phyloP scores from a whole-genome alignment of 495 filamentous ascomycete species.

The Astrothelium subdiscretum region DNA sequence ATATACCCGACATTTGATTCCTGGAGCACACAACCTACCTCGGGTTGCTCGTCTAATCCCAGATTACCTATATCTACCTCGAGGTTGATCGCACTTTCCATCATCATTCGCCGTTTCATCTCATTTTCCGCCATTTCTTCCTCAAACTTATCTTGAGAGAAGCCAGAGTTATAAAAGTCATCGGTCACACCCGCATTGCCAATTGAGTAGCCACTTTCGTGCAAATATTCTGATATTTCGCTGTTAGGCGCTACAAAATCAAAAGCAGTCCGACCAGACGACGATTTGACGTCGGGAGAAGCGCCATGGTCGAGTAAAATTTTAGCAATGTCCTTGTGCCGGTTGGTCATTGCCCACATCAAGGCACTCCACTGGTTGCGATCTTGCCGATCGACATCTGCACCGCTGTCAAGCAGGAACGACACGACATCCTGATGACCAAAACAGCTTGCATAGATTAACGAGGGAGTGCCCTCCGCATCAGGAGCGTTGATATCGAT shows the following conservation, averaged over 20 bases:
- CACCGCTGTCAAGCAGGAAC: conserved; percentile 72
- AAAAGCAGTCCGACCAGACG: conserved; percentile 86
- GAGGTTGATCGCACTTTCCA: conserved; percentile 95
- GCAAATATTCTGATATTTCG: conserved; percentile 89
- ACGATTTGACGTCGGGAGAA: conserved; percentile 89
- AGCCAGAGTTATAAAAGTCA: conserved; percentile 90
- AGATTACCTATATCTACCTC: conserved; percentile 95
- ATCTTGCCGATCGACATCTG: conserved; percentile 88
- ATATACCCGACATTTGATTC: not conserved
- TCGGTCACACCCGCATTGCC: conserved; percentile 77
- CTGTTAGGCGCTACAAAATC: conserved; percentile 92
- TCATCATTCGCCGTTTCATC: conserved; percentile 96
- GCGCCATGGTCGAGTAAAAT: conserved; percentile 84
- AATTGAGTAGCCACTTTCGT: conserved; percentile 85
- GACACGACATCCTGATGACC: conserved; percentile 86
- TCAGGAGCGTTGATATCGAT: conserved; percentile 86
- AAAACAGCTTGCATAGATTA: conserved; percentile 99
- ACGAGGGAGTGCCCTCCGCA: conserved; percentile 84
- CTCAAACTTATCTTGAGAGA: conserved; percentile 89
- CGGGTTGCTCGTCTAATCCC: conserved; percentile 89
- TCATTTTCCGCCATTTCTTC: conserved; percentile 97
- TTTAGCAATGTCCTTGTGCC: conserved; percentile 91
- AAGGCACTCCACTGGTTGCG: conserved; percentile 93
- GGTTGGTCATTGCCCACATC: conserved; percentile 99
- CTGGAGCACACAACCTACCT: conserved; percentile 43